phyloP scores from a whole-genome alignment of 129 eudicot genomes.

The Lactuca saligna region DNA sequence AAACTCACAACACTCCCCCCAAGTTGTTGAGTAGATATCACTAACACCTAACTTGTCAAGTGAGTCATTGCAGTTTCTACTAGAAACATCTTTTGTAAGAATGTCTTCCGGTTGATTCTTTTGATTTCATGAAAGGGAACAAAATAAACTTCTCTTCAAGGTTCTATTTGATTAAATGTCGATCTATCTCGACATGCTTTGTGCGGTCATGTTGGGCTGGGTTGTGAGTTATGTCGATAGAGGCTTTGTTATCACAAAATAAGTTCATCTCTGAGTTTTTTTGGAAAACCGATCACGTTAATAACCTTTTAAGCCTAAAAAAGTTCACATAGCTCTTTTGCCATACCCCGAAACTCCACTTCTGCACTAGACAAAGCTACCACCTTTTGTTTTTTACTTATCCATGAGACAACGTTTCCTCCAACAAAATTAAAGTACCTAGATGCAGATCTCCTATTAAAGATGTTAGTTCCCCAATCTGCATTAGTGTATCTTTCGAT shows the following conservation, averaged over 20 bases:
- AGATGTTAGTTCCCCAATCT: background rate
- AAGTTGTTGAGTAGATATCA: constrained; percentile 14
- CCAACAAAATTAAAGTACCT: background rate
- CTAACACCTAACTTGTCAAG: constrained; percentile 1
- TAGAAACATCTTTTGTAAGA: constrained; percentile 1
- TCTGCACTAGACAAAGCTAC: background rate
- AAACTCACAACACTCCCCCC: constrained; percentile 4
- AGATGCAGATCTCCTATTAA: background rate
- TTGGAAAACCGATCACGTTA: background rate
- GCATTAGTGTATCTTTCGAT: background rate
- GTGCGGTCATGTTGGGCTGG: constrained; percentile 2
- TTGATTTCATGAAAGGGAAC: background rate
- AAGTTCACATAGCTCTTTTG: background rate
- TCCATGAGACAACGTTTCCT: background rate
- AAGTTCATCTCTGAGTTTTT: background rate
- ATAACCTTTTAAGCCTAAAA: background rate
- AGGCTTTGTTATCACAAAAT: constrained; percentile 13
- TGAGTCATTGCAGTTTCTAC: background rate
- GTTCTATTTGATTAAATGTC: background rate
- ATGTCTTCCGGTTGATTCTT: background rate
- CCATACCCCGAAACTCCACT: constrained; percentile 3
- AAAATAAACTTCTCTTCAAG: background rate
- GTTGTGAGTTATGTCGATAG: constrained; percentile 1
- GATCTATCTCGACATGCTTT: constrained; percentile 9
- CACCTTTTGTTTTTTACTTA: background rate